Evolutionary conservation across 306 rosid genomes (phyloP).

Genomic region (Rubus parviflorus): DNA sequence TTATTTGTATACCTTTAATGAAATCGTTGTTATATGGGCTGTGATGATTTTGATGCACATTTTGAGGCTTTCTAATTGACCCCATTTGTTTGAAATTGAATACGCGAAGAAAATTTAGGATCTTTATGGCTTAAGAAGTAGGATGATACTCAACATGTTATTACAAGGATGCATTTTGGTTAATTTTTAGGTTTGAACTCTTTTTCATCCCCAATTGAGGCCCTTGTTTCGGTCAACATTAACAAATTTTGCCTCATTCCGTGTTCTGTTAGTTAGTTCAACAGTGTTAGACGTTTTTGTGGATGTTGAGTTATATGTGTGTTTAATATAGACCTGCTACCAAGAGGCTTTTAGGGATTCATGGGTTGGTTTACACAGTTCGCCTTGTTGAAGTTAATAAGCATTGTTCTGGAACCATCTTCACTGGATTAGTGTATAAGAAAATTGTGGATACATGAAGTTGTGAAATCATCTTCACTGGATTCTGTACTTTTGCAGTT

Average conservation of each 20-base stretch:
- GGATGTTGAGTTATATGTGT: neutral
- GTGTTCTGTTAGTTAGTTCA: neutral
- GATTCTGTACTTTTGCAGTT: conserved; percentile 53
- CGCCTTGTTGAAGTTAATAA: neutral
- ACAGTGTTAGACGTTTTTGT: neutral
- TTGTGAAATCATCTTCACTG: conserved; percentile 27
- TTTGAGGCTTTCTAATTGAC: neutral
- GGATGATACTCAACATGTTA: neutral
- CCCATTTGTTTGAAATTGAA: neutral
- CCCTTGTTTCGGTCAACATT: neutral
- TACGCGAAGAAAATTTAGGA: neutral
- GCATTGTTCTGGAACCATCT: neutral
- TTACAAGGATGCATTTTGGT: neutral
- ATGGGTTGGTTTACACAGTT: neutral
- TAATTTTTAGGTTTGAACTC: too few relatives aligned
- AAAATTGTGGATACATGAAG: neutral
- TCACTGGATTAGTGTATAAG: neutral
- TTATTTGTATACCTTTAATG: neutral
- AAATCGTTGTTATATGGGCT: neutral
- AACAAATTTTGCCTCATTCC: neutral
- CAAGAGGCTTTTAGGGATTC: neutral
- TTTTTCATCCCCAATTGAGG: neutral
- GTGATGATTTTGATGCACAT: neutral
- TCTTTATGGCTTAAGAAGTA: too few relatives aligned
- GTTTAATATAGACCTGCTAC: neutral